These are phyloP conservation scores for Fusarium sp. DNA, from an alignment of 2,329 filamentous ascomycete species.

Conservation along the genomic window DNA sequence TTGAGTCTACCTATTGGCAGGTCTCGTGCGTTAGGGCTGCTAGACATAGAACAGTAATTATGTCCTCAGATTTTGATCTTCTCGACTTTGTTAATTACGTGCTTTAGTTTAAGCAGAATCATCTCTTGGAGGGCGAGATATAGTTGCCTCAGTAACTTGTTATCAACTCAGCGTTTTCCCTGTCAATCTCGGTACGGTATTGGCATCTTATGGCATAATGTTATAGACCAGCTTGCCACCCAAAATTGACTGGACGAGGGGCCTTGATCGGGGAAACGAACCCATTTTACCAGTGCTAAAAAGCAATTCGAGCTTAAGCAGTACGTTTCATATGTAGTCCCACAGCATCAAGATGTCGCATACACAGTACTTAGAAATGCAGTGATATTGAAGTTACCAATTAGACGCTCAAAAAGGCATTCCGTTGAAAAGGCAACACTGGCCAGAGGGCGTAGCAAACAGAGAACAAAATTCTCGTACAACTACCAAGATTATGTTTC, in stretches of 20 bases:
- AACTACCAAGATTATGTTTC: background rate
- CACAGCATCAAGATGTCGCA: background rate
- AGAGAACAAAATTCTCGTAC: background rate
- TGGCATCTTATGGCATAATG: background rate
- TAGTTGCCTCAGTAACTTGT: background rate
- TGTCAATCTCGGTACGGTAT: background rate
- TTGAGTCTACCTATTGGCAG: background rate
- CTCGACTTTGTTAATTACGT: background rate
- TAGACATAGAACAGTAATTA: background rate
- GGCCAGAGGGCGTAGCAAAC: background rate
- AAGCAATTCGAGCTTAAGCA: background rate
- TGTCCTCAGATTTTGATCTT: background rate
- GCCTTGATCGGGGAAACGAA: background rate
- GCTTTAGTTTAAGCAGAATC: background rate
- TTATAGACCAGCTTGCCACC: background rate
- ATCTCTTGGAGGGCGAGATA: background rate
- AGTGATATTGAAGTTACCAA: background rate
- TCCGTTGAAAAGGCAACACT: background rate
- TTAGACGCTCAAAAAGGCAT: background rate
- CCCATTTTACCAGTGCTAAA: background rate
- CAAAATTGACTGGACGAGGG: background rate
- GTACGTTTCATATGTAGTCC: background rate
- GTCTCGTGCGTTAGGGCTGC: background rate
- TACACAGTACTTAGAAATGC: conserved; percentile 7
- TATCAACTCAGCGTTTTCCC: background rate